Conservation (phyloP, 148 eudicot genomes). For the Vaccinium corymbosum region DNA sequence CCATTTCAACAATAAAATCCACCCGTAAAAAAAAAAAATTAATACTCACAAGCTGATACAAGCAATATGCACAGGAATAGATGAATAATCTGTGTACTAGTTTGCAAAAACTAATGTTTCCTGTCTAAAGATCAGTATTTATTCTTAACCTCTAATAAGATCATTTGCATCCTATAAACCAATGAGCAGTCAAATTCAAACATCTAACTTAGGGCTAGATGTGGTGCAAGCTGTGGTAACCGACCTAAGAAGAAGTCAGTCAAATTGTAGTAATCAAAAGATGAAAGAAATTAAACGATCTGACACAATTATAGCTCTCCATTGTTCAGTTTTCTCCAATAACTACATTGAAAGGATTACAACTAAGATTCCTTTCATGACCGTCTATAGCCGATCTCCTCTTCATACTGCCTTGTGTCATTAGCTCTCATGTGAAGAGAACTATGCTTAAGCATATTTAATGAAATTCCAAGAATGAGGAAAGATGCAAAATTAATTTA, state of each 20-base stretch:
- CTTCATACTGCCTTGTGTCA: not conserved
- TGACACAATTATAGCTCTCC: not conserved
- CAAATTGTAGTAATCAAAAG: not conserved
- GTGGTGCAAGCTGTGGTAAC: slow-evolving; percentile 3
- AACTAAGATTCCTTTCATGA: not conserved
- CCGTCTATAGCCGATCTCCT: not conserved
- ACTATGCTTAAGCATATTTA: not conserved
- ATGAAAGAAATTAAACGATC: not conserved
- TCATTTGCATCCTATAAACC: not conserved
- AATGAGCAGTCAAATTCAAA: not conserved
- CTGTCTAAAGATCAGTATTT: not conserved
- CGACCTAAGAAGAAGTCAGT: not conserved
- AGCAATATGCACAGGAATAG: not conserved
- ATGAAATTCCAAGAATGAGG: not conserved
- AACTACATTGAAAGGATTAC: not conserved
- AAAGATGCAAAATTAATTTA: not conserved
- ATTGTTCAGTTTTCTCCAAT: not conserved
- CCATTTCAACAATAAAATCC: not conserved
- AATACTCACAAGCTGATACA: not conserved
- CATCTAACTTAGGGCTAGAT: not conserved
- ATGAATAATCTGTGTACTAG: not conserved
- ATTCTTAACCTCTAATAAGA: not conserved
- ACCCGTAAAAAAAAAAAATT: not conserved
- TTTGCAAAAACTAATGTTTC: not conserved
- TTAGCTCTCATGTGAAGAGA: not conserved